Evolutionary conservation across 208 protist species (phyloP), one percentile per base, ranked within the genome.

Genomic region (Crithidia fasciculata): DNA sequence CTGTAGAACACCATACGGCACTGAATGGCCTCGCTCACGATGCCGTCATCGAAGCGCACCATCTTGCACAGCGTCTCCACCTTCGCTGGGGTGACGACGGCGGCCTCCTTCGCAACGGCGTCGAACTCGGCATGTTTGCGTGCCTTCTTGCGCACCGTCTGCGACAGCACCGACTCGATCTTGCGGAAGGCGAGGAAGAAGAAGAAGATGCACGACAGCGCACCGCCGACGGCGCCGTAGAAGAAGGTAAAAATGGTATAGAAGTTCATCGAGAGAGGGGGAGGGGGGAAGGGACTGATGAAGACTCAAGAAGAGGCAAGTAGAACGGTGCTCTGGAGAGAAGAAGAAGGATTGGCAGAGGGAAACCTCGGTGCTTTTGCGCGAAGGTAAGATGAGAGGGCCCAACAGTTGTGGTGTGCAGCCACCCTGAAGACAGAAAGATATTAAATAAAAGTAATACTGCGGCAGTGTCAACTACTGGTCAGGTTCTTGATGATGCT

Each of bases 41-140:
- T 86, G 68, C 85, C 81, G 79, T 91, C 68, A 53, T 94, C 84
- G 70, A 92, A 94, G 68, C 84, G 69, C 0, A 81, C 82, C 58
- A 94, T 83, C 55, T 84, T 74, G 61, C 92, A 94, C 15, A 95
- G 69, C 15, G 78, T 85, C 63, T 96, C 79, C 8, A 93, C 85
- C 64, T 91, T 90, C 13, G 84, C 80, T 0, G 74, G 16, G 0
- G 82, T 72, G 39, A 88, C 75, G 41, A 63, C 56, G 4, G 86
- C 84, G 0, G 76, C 83, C 19, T 81, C 76, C 60, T 79, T 80
- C 8, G 76, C 72, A 0, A 85, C 82, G 39, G 81, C 79, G 16
- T 84, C 72, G 37, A 76, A 82, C 45, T 69, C 58, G 2, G 76
- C 69, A 50, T 88, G 80, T 44, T 89, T 86, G 59, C 70, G 61